Conservation (phyloP, 768 basidiomycete species). For the Daedaleopsis sinensis region DNA sequence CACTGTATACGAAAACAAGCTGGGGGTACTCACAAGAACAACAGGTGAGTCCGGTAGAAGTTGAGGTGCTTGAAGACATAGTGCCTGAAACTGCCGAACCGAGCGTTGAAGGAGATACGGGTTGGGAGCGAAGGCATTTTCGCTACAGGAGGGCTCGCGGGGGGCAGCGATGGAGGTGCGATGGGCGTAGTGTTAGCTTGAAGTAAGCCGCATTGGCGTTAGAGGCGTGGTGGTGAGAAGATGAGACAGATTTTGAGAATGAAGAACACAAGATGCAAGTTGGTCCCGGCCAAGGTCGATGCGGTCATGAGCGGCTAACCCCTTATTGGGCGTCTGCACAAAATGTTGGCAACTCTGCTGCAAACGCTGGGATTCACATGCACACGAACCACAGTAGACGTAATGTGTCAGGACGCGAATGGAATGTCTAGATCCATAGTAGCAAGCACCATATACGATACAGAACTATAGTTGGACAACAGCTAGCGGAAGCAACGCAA, state of each 20-base stretch:
- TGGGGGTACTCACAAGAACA: constrained; percentile 41
- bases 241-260: constrained; percentile 9
- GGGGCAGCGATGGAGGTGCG: constrained; percentile 5
- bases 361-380: not conserved
- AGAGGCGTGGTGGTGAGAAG: constrained; percentile 13
- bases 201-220: constrained; percentile 18
- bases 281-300: not conserved
- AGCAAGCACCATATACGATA: not conserved
- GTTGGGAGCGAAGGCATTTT: constrained; percentile 16
- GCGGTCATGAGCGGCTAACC: not conserved
- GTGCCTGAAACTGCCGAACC: constrained; percentile 5
- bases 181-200: constrained; percentile 15
- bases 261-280: not conserved
- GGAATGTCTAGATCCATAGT: no score
- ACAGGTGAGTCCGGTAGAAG: constrained; percentile 51
- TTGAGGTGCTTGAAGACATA: constrained; percentile 39
- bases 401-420: no score
- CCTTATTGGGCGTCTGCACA: constrained; percentile 4
- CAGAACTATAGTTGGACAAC: no score
- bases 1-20: not conserved
- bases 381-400: not conserved
- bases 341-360: not conserved
- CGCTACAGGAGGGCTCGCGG: not conserved
- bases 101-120: constrained; percentile 2
- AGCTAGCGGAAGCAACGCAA: not conserved